Evolutionary conservation across 768 basidiomycete species (phyloP).

Genomic region (Harrya chromipes): DNA sequence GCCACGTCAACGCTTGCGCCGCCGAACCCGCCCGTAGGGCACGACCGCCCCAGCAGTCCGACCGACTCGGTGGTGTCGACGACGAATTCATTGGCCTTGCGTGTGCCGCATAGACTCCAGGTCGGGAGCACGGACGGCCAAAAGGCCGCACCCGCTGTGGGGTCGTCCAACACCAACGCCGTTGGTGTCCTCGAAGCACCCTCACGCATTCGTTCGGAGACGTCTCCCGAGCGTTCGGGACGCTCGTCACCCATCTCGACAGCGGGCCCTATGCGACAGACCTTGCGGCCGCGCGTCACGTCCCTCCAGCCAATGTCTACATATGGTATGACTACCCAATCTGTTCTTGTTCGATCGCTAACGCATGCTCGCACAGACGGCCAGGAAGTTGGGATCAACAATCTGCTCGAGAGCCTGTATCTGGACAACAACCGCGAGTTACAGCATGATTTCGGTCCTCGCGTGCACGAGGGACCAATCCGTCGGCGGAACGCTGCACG

Average conservation of each 20-base stretch:
- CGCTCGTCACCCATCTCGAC: slow-evolving; percentile 72
- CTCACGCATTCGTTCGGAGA: slow-evolving; percentile 60
- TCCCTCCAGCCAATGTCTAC: slow-evolving; percentile 63
- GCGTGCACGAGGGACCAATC: slow-evolving; percentile 75
- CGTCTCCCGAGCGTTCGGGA: slow-evolving; percentile 71
- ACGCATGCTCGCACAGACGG: slow-evolving; percentile 54
- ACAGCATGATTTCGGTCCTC: slow-evolving; percentile 89
- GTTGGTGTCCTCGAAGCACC: slow-evolving; percentile 80
- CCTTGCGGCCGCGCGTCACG: slow-evolving; percentile 45
- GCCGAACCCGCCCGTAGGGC: slow-evolving; percentile 13
- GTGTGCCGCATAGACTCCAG: slow-evolving; percentile 59
- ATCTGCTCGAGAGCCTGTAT: slow-evolving; percentile 86
- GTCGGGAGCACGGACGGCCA: slow-evolving; percentile 71
- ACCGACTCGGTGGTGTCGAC: slow-evolving; percentile 80
- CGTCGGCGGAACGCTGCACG: slow-evolving; percentile 73
- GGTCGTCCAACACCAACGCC: slow-evolving; percentile 80
- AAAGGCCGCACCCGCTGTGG: slow-evolving; percentile 89
- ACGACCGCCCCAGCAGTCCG: slow-evolving; percentile 71
- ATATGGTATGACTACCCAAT: slow-evolving; percentile 49
- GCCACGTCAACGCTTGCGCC: slow-evolving; percentile 20
- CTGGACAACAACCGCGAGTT: slow-evolving; percentile 83
- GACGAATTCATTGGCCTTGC: slow-evolving; percentile 59
- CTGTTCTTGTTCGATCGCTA: background rate
- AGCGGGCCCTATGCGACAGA: slow-evolving; percentile 51
- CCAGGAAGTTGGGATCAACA: slow-evolving; percentile 85